Base-by-base conservation (phyloP, 1,284 basidiomycete genomes). In the Rhodotorula sp. region DNA sequence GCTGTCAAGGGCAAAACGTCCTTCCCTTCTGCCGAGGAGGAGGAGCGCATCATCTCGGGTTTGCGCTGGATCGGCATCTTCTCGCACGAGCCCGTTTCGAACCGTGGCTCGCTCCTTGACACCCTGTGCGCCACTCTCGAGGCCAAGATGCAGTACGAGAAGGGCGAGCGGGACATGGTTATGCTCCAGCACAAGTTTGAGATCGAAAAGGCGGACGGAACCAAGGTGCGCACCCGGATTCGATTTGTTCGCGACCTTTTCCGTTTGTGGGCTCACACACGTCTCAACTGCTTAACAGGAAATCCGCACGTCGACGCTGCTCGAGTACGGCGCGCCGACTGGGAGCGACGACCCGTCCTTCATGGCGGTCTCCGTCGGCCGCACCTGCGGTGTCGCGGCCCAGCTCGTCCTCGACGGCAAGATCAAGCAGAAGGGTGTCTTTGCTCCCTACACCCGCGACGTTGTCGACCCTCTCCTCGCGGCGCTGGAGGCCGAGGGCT, bases 121-220 rank as follows among this genome's bases (percentile, higher is more conserved):
- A 94, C 96, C 28, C 89, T 99, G 73, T 96, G 94, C 79, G 92
- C 87, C 4, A 89, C 86, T 44, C 86, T 99, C 62, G 94, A 99
- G 84, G 86, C 84, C 74, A 87, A 96, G 80, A 97, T 96, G 89
- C 86, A 88, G 80, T 98, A 97, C 83, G 89, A 88, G 72, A 83
- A 85, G 58, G 92, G 92, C 72, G 94, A 98, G 83, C 88, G 93
- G 28, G 95, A 99, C 81, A 87, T 98, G 75, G 92, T 99, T 75
- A 92, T 97, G 87, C 87, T 99, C 63, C 94, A 98, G 83, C 95
- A 99, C 86, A 95, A 94, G 83, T 96, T 97, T 79, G 83, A 91
- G 76, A 88, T 96, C 57, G 87, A 92, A 79, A 90, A 89, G 86
- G 84, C 85, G 50, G 91, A 95, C 78, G 93, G 94, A 62, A 86